phyloP scores from a whole-genome alignment of 306 rosid genomes.

The Canavalia gladiata region DNA sequence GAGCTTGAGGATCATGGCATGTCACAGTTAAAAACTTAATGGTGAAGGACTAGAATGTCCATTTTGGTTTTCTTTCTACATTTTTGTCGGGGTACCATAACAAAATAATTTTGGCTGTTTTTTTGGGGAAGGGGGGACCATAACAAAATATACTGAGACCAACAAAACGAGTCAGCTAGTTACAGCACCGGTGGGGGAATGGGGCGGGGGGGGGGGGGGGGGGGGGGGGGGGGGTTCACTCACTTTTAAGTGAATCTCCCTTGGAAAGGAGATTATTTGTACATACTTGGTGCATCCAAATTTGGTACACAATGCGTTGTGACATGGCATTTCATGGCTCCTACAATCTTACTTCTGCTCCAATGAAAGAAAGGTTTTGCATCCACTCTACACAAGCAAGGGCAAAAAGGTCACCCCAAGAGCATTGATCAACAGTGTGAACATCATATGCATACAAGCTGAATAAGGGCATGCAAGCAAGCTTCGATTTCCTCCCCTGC shows the following conservation, averaged over 20 bases:
- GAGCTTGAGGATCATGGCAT: no score
- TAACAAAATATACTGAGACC: no score
- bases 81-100: no score
- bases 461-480: slow-evolving; percentile 2
- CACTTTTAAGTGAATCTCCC: slow-evolving; percentile 5
- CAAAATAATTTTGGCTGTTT: no score
- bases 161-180: no score
- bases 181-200: no score
- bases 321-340: slow-evolving; percentile 16
- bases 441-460: slow-evolving; percentile 6
- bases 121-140: no score
- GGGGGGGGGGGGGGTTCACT: not conserved
- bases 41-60: no score
- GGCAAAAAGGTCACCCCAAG: slow-evolving; percentile 25
- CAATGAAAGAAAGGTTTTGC: slow-evolving; percentile 35
- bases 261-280: slow-evolving; percentile 30
- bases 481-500: not conserved
- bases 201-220: no score
- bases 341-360: slow-evolving; percentile 31
- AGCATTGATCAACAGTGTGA: slow-evolving; percentile 18
- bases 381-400: slow-evolving; percentile 39
- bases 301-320: not conserved
- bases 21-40: no score
- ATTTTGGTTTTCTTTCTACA: no score
- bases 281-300: not conserved